phyloP scores from a whole-genome alignment of 2,329 filamentous ascomycete species.

The Fusarium citri region DNA sequence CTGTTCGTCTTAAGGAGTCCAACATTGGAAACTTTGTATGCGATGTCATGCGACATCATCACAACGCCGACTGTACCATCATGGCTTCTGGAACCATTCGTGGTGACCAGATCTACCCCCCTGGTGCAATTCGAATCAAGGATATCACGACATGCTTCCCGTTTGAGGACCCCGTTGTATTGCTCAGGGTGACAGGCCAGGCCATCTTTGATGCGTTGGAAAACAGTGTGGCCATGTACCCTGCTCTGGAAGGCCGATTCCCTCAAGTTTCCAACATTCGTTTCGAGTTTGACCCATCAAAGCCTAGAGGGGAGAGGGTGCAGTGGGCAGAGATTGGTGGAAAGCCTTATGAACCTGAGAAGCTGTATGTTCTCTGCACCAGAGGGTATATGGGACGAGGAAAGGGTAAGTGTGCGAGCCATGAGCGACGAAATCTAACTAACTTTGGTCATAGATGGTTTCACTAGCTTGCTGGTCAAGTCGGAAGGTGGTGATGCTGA shows the following conservation, averaged over 20 bases:
- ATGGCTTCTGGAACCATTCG: conserved; percentile 90
- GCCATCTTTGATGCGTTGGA: conserved; percentile 84
- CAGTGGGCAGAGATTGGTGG: conserved; percentile 70
- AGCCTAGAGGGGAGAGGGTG: conserved; percentile 71
- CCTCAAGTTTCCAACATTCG: conserved; percentile 87
- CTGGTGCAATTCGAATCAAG: conserved; percentile 79
- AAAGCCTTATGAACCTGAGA: conserved; percentile 69
- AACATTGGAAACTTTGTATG: conserved; percentile 93
- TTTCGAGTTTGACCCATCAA: conserved; percentile 76
- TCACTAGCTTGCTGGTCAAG: conserved; percentile 77
- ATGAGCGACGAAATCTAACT: conserved; percentile 3
- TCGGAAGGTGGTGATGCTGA: conserved; percentile 81
- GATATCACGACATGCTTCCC: conserved; percentile 92
- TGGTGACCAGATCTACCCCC: conserved; percentile 88
- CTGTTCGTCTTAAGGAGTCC: conserved; percentile 79
- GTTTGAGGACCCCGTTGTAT: conserved; percentile 89
- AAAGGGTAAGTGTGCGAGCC: conserved; percentile 62
- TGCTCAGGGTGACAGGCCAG: conserved; percentile 77
- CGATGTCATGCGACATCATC: conserved; percentile 88
- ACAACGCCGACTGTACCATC: conserved; percentile 81
- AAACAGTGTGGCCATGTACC: conserved; percentile 83
- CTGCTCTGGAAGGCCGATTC: conserved; percentile 85
- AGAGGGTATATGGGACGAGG: conserved; percentile 90
- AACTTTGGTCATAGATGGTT: conserved; percentile 71
- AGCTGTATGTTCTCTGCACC: conserved; percentile 79